These are phyloP conservation scores for Candida sonorensis DNA, from an alignment of 805 yeast species.

Conservation along the genomic window DNA sequence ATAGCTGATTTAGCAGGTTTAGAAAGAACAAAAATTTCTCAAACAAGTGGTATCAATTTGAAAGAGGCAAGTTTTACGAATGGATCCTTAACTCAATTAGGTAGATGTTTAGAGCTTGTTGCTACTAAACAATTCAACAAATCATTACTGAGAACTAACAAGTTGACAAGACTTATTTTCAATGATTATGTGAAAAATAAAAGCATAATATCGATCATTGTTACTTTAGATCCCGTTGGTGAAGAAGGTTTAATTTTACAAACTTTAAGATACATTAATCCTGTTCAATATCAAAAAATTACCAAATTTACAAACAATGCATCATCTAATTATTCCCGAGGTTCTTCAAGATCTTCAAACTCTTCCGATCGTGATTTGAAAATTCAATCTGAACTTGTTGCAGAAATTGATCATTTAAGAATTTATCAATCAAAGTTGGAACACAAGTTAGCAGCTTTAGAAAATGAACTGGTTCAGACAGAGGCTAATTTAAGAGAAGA, in stretches of 20 bases:
- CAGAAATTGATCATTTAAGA: constrained; percentile 24
- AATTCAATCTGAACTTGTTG: constrained; percentile 16
- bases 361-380: constrained; percentile 4
- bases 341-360: constrained; percentile 2
- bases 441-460: constrained; percentile 17
- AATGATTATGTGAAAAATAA: constrained; percentile 34
- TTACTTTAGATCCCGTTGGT: constrained; percentile 33
- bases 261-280: constrained; percentile 25
- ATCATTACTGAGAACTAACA: constrained; percentile 40
- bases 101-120: constrained; percentile 39
- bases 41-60: constrained; percentile 37
- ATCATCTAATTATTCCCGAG: constrained; percentile 4
- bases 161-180: constrained; percentile 41
- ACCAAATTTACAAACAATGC: constrained; percentile 13
- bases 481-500: constrained; percentile 26
- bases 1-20: constrained; percentile 47
- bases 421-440: constrained; percentile 14
- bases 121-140: constrained; percentile 31
- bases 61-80: constrained; percentile 44
- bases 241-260: constrained; percentile 28
- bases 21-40: constrained; percentile 41
- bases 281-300: constrained; percentile 22
- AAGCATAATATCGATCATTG: constrained; percentile 28
- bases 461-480: constrained; percentile 18
- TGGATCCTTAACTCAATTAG: constrained; percentile 42